These are phyloP conservation scores for Fagopyrum tataricum DNA, from an alignment of 148 eudicot genomes.

Conservation along the genomic window DNA sequence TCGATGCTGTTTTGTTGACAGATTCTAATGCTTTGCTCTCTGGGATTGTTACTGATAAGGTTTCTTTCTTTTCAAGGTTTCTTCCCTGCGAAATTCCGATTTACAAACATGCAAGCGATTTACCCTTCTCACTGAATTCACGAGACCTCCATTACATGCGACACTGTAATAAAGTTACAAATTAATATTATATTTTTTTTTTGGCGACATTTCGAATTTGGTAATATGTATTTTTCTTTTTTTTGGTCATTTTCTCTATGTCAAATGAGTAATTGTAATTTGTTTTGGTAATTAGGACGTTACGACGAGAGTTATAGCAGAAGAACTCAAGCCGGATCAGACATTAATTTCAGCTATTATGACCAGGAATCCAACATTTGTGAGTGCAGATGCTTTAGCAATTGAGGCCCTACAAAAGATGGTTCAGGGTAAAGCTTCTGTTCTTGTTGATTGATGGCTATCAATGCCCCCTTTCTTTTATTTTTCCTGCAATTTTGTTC, in stretches of 20 bases:
- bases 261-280: not conserved
- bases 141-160: not conserved
- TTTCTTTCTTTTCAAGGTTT: conserved; percentile 15
- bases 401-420: conserved; percentile 94
- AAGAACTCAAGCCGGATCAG: conserved; percentile 86
- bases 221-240: not conserved
- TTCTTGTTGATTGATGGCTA: not conserved
- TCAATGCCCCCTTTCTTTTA: too few relatives aligned
- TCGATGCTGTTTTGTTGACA: conserved; percentile 85
- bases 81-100: not conserved
- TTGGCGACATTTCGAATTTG: not conserved
- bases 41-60: conserved; percentile 94
- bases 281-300: conserved; percentile 50
- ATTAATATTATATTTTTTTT: too few relatives aligned
- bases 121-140: not conserved
- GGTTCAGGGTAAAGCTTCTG: conserved; percentile 60
- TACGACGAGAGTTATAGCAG: conserved; percentile 80
- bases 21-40: conserved; percentile 94
- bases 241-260: not conserved
- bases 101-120: not conserved
- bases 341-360: conserved; percentile 70
- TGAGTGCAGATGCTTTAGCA: conserved; percentile 83
- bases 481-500: too few relatives aligned
- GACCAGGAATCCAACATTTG: conserved; percentile 96
- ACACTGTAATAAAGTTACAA: not conserved